phyloP scores from a whole-genome alignment of 495 filamentous ascomycete genomes.

The Penicillium paradoxum region DNA sequence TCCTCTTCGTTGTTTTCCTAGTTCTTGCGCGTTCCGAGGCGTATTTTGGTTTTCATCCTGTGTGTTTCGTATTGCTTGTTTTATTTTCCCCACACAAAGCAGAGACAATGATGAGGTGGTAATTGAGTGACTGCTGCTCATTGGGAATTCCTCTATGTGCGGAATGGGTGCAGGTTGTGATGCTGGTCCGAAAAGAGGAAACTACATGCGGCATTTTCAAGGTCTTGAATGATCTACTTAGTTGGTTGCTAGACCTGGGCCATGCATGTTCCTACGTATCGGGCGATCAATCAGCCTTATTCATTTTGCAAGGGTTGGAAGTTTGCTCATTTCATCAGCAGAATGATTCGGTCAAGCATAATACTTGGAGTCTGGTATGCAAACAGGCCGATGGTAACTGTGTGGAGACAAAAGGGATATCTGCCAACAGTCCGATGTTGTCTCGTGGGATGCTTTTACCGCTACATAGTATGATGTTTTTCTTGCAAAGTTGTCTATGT shows the following conservation, averaged over 20 bases:
- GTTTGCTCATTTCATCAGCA: no score
- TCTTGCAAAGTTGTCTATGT: no score
- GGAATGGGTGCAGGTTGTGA: not conserved
- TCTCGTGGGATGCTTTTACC: not conserved
- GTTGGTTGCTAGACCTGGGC: not conserved
- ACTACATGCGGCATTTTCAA: not conserved
- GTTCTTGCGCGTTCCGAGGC: constrained; percentile 13
- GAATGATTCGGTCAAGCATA: no score
- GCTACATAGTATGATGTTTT: not conserved
- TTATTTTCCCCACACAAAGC: constrained; percentile 3
- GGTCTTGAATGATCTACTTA: not conserved
- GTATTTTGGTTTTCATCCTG: constrained; percentile 19
- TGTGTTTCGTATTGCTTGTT: constrained; percentile 3
- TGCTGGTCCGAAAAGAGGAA: not conserved
- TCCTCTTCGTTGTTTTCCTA: constrained; percentile 18
- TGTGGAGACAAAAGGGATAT: not conserved
- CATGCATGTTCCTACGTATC: not conserved
- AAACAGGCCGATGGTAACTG: not conserved
- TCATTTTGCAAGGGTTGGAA: not conserved
- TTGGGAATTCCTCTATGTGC: not conserved
- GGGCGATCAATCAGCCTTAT: not conserved
- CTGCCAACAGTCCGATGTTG: not conserved
- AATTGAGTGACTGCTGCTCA: not conserved
- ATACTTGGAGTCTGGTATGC: no score
- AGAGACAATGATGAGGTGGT: constrained; percentile 1